Evolutionary conservation across 225 moss, liverwort and hornwort genomes (phyloP), one percentile per base, ranked within the genome.

Genomic region (Lunularia cruciata): DNA sequence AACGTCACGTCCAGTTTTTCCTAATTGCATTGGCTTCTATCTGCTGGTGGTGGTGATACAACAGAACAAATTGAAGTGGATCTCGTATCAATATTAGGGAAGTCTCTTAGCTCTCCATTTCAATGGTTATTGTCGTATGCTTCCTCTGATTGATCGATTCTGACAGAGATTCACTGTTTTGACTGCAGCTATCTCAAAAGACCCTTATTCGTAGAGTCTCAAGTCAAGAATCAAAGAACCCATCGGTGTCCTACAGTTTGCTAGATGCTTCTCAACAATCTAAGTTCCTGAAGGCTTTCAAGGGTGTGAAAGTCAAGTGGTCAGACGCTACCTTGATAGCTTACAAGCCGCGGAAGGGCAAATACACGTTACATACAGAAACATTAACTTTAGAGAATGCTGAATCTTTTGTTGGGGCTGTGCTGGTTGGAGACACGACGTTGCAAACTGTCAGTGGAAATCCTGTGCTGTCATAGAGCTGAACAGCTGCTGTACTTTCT

Each of bases 131-230:
- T n/a, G n/a, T n/a, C n/a, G n/a, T n/a, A n/a, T 32, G 13, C 31
- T 31, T 22, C 60, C 25, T 37, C 36, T 40, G 23, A 43, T 65
- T 40, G 64, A 18, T 33, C 36, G 10, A 28, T n/a, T 51, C 38
- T 72, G 8, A 27, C 10, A 11, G 27, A 16, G 54, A 13, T 54
- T 28, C 28, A 73, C 47, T 34, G 26, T 19, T 7, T 25, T 26
- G 39, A 28, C n/a, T 83, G 80, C 88, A 95, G 92, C 85, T 95
- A 14, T 91, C 92, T n/a, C 85, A 75, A 8, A 95, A 88, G 63
- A 88, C 88, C 3, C 71, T 95, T 19, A 72, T 83, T 45, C 80
- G 91, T 30, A 85, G 73, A 58, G 63, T 80, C 25, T 70, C 58
- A 75, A 77, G 47, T 75, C 18, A 63, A 20, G 74, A 67, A 40